Percentiles rank a stretch among this genome's conserved stretches.
These are phyloP conservation scores for Rhypophila decipiens DNA, from an alignment of 495 filamentous ascomycete genomes.

Conservation along the genomic window DNA sequence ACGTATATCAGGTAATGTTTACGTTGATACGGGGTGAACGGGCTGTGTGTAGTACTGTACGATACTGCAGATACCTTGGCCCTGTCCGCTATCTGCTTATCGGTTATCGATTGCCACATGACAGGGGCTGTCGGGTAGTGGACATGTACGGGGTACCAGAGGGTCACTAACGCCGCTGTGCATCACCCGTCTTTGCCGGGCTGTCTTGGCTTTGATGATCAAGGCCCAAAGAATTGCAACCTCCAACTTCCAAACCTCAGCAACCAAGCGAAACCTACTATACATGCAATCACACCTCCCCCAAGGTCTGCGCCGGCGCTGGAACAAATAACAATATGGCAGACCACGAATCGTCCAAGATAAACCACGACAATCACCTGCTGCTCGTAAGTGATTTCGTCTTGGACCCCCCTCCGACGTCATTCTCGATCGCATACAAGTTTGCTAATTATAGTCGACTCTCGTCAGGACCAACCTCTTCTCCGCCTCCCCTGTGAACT, in stretches of 20 bases:
- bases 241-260: background rate
- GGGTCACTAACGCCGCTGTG: no score
- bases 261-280: background rate
- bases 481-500: conserved; percentile 88
- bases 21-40: no score
- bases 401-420: background rate
- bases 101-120: no score
- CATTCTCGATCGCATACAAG: background rate
- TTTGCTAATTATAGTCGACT: background rate
- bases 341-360: conserved; percentile 34
- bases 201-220: background rate
- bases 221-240: background rate
- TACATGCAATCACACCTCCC: background rate
- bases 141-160: no score
- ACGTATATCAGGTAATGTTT: no score
- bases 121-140: no score
- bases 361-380: conserved; percentile 44
- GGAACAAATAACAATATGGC: conserved; percentile 30
- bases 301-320: background rate
- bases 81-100: no score
- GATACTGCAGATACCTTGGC: no score
- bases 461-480: conserved; percentile 80
- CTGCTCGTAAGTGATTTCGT: conserved; percentile 42
- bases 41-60: no score
- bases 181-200: background rate